Evolutionary conservation across 148 eudicot genomes (phyloP), one percentile per base, ranked within the genome.

Genomic region (Silene latifolia): DNA sequence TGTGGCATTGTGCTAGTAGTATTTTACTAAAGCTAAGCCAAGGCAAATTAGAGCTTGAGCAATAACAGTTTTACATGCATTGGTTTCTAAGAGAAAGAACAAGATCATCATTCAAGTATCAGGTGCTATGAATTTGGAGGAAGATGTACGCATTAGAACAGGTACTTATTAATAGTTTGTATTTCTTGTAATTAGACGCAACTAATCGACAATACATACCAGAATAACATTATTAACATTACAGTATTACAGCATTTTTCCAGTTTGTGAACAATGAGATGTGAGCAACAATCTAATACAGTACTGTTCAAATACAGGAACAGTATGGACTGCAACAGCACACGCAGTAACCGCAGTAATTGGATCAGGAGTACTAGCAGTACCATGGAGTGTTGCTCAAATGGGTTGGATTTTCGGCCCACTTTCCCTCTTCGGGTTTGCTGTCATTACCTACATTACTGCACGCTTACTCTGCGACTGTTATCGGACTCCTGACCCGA

Each of bases 351-450:
- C 86, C 8, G 86, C 80, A 58, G 82, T 84, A 18, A 78, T 84
- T 20, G 84, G 86, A 68, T 75, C 84, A 24, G 86, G 84, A 18
- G 78, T 84, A 14, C 73, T 81, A 54, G 81, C 86, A 35, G 72
- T 84, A 3, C 84, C 86, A 68, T 84, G 86, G 86, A 78, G 86
- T 63, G 77, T 67, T 0, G 84, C 86, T 61, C 84, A 81, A 69
- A 61, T 84, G 44, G 86, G 86, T 11, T 84, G 84, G 84, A 74
- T 84, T 0, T 67, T 54, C 2, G 86, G 86, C 4, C 84, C 84
- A 1, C 18, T 81, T 14, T 23, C 84, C 4, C 73, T 84, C 20
- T 54, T 78, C 18, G 70, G 72, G 14, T 84, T 78, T 42, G 86
- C 86, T 19, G 65, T 59, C 18, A 73, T 81, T 56, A 84, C 84